Evolutionary conservation across 1,284 basidiomycete genomes (phyloP), one percentile per base, ranked within the genome.

Genomic region (Ustilago nuda): DNA sequence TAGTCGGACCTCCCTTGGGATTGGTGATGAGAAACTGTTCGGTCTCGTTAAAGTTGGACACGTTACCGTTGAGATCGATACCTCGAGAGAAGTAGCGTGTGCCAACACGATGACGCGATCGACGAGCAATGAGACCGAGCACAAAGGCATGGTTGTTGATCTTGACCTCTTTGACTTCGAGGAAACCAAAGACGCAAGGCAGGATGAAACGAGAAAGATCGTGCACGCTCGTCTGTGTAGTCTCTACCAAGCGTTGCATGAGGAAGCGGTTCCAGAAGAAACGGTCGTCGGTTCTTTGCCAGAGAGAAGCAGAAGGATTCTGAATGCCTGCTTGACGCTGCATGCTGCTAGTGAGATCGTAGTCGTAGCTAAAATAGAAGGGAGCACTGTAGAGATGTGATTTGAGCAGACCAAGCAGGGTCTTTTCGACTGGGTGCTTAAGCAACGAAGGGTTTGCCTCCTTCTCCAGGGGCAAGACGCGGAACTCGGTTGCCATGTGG

Each of bases 61-160:
- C 87, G 78, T 89, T 85, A 53, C 89, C 89, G 5, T 87, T 59
- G 37, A 90, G 87, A 85, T 99, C 94, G 80, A 99, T 90, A 15
- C 97, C 97, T 62, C 97, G 92, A 27, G 94, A 91, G 87, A 99
- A 98, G 89, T 98, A 99, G 55, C 97, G 93, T 4, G 97, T 98
- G 0, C 97, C 97, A 33, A 95, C 94, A 60, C 96, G 91, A 88
- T 92, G 93, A 41, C 97, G 92, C 32, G 94, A 96, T 63, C 96
- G 92, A 46, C 97, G 91, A 76, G 94, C 94, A 78, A 99, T 92
- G 78, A 99, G 91, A 78, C 91, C 92, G 79, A 98, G 89, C 48
- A 93, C 91, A 82, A 99, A 89, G 71, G 92, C 90, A 70, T 91
- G 91, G 30, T 92, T 91, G 83, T 94, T 92, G 81, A 98, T 89